Conservation (phyloP, 2,329 filamentous ascomycete genomes). For the Ophiostoma tasmaniense region DNA sequence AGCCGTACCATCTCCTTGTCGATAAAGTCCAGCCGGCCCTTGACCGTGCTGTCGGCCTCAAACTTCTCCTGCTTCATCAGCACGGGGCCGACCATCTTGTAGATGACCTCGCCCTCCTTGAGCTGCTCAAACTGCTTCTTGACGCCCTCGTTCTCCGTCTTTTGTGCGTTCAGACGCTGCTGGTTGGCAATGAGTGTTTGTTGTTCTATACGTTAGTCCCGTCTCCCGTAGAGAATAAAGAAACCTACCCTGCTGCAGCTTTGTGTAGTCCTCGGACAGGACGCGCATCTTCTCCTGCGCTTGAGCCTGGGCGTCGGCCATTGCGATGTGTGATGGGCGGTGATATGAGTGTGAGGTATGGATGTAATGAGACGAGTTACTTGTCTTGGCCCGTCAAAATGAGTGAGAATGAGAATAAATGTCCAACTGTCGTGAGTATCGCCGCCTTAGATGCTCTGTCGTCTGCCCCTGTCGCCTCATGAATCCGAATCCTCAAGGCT, state of each 20-base stretch:
- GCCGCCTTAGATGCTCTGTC: background rate
- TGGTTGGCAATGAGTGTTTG: constrained; percentile 66
- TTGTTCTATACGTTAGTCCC: constrained; percentile 52
- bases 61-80: constrained; percentile 88
- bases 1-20: constrained; percentile 67
- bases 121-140: constrained; percentile 79
- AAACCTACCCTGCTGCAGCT: constrained; percentile 66
- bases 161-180: constrained; percentile 88
- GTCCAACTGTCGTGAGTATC: background rate
- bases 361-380: background rate
- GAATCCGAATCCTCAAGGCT: background rate
- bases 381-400: background rate
- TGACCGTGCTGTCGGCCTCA: constrained; percentile 85
- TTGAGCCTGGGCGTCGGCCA: constrained; percentile 36
- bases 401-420: background rate
- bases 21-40: constrained; percentile 86
- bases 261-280: constrained; percentile 80
- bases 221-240: background rate
- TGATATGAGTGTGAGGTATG: background rate
- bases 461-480: background rate
- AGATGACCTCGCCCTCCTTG: constrained; percentile 77
- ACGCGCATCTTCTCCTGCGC: constrained; percentile 66
- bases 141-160: constrained; percentile 84
- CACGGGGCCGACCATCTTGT: constrained; percentile 90
- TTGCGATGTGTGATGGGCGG: background rate